Percentiles rank a stretch among this genome's conserved stretches.
phyloP scores from a whole-genome alignment of 1,139 yeast genomes.

The Candida albicans region DNA sequence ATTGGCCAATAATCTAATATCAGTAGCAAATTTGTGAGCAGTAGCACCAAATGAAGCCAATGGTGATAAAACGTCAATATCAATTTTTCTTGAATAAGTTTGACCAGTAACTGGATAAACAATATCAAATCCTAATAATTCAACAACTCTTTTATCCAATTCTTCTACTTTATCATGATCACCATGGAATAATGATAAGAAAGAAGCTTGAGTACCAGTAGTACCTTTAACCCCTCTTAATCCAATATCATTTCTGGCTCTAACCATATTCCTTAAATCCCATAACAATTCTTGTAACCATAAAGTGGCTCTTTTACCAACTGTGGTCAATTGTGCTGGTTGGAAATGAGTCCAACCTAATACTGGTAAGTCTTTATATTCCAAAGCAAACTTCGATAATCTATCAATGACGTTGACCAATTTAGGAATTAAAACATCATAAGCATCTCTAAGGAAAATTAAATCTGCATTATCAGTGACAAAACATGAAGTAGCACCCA shows the following conservation, averaged over 20 bases:
- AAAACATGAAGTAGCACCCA: slow-evolving; percentile 97
- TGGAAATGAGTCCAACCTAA: slow-evolving; percentile 99
- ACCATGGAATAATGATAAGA: slow-evolving; percentile 92
- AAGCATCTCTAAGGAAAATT: slow-evolving; percentile 93
- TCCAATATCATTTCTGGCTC: slow-evolving; percentile 96
- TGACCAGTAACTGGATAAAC: slow-evolving; percentile 99
- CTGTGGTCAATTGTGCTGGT: slow-evolving; percentile 98
- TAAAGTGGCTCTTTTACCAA: slow-evolving; percentile 95
- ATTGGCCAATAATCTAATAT: slow-evolving; percentile 91
- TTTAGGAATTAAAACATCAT: slow-evolving; percentile 89
- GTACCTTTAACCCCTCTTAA: slow-evolving; percentile 99
- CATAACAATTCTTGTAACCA: slow-evolving; percentile 98
- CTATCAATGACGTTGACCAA: slow-evolving; percentile 94
- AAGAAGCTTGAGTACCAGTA: slow-evolving; percentile 98
- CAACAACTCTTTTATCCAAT: slow-evolving; percentile 88
- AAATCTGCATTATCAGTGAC: slow-evolving; percentile 98
- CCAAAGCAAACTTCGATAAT: slow-evolving; percentile 80
- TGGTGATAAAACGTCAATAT: slow-evolving; percentile 90
- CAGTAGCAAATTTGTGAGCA: slow-evolving; percentile 98
- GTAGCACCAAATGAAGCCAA: slow-evolving; percentile 93
- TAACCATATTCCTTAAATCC: slow-evolving; percentile 93
- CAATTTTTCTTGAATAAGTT: slow-evolving; percentile 97
- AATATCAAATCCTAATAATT: slow-evolving; percentile 87
- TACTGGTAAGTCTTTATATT: slow-evolving; percentile 93
- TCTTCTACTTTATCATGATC: slow-evolving; percentile 94